Base-by-base conservation (phyloP, 768 basidiomycete genomes). In the Trametopsis cervina region DNA sequence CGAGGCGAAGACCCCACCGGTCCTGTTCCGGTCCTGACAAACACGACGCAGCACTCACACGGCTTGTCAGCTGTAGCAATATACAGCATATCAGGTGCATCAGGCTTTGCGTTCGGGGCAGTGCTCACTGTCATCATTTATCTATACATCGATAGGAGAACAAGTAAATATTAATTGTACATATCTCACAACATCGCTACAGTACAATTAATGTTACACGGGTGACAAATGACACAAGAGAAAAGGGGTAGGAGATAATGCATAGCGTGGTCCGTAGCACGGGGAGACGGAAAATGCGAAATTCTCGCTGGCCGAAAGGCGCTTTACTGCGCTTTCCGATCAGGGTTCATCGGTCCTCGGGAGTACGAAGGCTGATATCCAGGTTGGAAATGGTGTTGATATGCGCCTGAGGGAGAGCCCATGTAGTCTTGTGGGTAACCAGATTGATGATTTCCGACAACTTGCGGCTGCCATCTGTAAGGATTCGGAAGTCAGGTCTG, bases 1-100 rank as follows among this genome's bases (percentile, higher is more conserved):
- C 71, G 77, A 13, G 78, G 77, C 27, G 50, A 57, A n/a, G 75
- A 77, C 47, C 59, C 64, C 4, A 63, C 62, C 2, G 44, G 57
- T 2, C 54, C 61, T 5, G 57, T 54, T 13, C 35, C 52, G 18
- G 57, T 58, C n/a, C 50, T 42, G 33, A 33, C 52, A 10, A 45
- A 40, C 11, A 45, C 55, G 13, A 46, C 51, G 26, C 52, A 33
- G 4, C 33, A 23, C 3, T 42, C 48, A 7, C 33, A 46, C 26
- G 26, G 35, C n/a, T 51, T 61, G 22, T 52, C 47, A 13, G 58
- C 55, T 5, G 57, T 42, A 4, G 51, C 54, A 23, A 56, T 64
- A 23, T 58, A 60, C 50, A 47, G 61, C 37, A 46, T 70, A 56
- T 52, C 60, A 2, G 63, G 48, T 0, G 57, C 60, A 2, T 57